Base-by-base conservation (phyloP, 352 stramenopile species). In the Globisporangium solare region DNA sequence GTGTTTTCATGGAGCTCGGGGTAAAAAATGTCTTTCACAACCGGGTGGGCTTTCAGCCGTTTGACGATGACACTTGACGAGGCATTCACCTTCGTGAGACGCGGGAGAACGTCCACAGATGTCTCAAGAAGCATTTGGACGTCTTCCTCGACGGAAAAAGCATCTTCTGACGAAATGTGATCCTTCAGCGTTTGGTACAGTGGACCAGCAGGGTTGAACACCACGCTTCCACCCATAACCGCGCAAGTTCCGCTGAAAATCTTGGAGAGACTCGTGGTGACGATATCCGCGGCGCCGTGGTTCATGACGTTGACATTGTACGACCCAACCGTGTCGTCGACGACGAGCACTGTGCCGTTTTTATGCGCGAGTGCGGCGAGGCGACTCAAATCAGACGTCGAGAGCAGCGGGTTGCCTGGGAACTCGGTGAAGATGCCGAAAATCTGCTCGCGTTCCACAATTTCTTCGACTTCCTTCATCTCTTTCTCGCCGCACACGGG, bases 341-440 rank as follows among this genome's bases (percentile, higher is more conserved):
- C 84, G 1, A 94, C 79, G 7, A 98, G 66, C 24, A 73, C 74
- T 27, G 94, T 95, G 52, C 82, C 84, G 58, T 97, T 86, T 20
- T 87, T 63, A 57, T 97, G 79, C 2, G 91, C 89, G 39, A 96
- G 76, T 14, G 72, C 67, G 11, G 86, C 76, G n/a, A 98, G 66
- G 17, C 76, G 68, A 21, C 80, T 74, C 13, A 98, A 65, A 51
- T 98, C 84, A 0, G 88, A 70, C 65, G 79, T 80, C 10, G 91
- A 83, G 46, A 98, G 67, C 55, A 98, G 62, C 27, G 94, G 94
- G 70, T 98, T 98, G 32, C 83, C 86, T 3, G 92, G 94, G 47
- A 97, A 96, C 67, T 98, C 94, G 12, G 89, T 96, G 63, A 97
- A 97, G 55, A 98, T 81, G 11, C 72, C 92, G 5, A 90, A 74